Evolutionary conservation across 345 rosid species (phyloP).

Genomic region (Eutrema yunnanense): DNA sequence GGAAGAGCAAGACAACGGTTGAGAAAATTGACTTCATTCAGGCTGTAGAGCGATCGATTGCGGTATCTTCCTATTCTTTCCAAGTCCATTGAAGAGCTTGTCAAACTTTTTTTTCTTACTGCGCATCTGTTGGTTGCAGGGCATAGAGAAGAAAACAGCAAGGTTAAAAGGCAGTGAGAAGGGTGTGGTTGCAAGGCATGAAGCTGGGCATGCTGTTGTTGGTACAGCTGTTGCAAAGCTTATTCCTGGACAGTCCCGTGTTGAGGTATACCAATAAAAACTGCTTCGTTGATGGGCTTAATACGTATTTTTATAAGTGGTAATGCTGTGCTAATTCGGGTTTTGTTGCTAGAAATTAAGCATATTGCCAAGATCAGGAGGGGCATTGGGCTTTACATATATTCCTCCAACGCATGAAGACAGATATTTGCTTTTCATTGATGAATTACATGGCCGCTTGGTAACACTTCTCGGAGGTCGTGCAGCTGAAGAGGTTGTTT

Average conservation of each 20-base stretch:
- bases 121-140: slow-evolving; percentile 37
- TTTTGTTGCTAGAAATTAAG: slow-evolving; percentile 64
- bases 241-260: slow-evolving; percentile 85
- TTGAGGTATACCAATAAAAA: slow-evolving; percentile 49
- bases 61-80: slow-evolving; percentile 43
- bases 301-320: not conserved
- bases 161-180: slow-evolving; percentile 80
- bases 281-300: not conserved
- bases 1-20: slow-evolving; percentile 65
- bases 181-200: slow-evolving; percentile 96
- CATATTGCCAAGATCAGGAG: slow-evolving; percentile 97
- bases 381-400: slow-evolving; percentile 90
- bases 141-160: slow-evolving; percentile 93
- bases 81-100: not conserved
- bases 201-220: slow-evolving; percentile 97
- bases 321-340: not conserved
- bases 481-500: slow-evolving; percentile 91
- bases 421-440: slow-evolving; percentile 85
- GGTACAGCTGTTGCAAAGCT: slow-evolving; percentile 91
- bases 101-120: not conserved
- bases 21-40: slow-evolving; percentile 82
- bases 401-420: slow-evolving; percentile 80
- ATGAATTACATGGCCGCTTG: slow-evolving; percentile 86
- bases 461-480: slow-evolving; percentile 98
- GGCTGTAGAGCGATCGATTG: slow-evolving; percentile 88